These are phyloP conservation scores for Tremella fuciformis DNA, from an alignment of 768 basidiomycete species.

Conservation along the genomic window DNA sequence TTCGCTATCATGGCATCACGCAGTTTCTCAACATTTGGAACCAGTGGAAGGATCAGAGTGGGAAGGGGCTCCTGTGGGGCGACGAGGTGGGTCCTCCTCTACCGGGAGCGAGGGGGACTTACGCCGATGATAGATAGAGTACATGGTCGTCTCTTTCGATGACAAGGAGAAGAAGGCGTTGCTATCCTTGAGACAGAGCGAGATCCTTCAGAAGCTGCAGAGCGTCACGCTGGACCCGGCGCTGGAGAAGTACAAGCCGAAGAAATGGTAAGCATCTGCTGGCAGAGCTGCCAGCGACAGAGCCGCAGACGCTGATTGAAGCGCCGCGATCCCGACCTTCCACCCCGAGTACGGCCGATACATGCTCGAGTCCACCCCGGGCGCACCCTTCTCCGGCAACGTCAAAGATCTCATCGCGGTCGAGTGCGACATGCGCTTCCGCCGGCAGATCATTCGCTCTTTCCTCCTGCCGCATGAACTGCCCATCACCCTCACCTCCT, in stretches of 20 bases:
- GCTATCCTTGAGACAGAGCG: slow-evolving; percentile 89
- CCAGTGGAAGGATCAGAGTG: slow-evolving; percentile 79
- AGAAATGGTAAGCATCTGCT: slow-evolving; percentile 30
- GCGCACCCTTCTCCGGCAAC: slow-evolving; percentile 85
- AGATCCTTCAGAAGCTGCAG: slow-evolving; percentile 78
- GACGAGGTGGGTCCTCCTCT: slow-evolving; percentile 72
- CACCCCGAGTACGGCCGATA: slow-evolving; percentile 98
- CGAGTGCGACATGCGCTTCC: slow-evolving; percentile 90
- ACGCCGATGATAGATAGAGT: slow-evolving; percentile 69
- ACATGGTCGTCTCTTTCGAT: slow-evolving; percentile 88
- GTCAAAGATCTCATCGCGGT: slow-evolving; percentile 82
- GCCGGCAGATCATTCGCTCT: slow-evolving; percentile 77
- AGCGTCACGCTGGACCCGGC: slow-evolving; percentile 65
- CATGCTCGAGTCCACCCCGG: slow-evolving; percentile 98
- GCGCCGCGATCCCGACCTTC: slow-evolving; percentile 77
- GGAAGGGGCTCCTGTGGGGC: slow-evolving; percentile 93
- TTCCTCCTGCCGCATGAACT: slow-evolving; percentile 81
- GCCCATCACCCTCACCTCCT: slow-evolving; percentile 91
- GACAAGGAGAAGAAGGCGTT: slow-evolving; percentile 72
- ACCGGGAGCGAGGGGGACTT: not conserved
- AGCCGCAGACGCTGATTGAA: slow-evolving; percentile 37
- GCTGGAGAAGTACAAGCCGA: slow-evolving; percentile 40
- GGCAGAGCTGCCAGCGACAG: not conserved
- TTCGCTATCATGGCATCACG: slow-evolving; percentile 84
- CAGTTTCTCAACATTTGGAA: slow-evolving; percentile 95